Conservation (phyloP, 192 early-diverging fungal species). For the Coemansia aciculifera region DNA sequence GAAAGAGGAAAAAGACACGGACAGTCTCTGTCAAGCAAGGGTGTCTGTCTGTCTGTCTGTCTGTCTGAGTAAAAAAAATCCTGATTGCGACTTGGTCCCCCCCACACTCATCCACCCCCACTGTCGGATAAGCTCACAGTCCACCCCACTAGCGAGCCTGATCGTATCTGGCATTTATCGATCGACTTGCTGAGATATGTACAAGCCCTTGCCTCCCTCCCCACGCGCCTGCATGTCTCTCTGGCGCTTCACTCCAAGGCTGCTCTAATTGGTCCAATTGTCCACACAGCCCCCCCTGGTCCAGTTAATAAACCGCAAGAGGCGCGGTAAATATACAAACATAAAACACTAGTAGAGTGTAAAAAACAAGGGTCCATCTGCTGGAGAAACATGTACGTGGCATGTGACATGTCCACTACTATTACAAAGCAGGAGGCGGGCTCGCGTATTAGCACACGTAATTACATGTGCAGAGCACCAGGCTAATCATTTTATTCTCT, state of each 20-base stretch:
- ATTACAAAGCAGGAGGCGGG: not conserved
- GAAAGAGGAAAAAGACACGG: not conserved
- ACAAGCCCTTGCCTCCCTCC: not conserved
- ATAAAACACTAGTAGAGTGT: conserved; percentile 4
- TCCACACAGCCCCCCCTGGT: not conserved
- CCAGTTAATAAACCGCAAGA: not conserved
- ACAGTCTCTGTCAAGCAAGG: too few species aligned
- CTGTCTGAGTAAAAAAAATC: not conserved
- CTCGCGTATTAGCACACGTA: not conserved
- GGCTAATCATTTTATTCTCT: not conserved
- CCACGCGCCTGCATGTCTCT: not conserved
- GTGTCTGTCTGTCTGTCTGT: too few species aligned
- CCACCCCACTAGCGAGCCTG: conserved; percentile 1
- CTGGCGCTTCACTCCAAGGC: not conserved
- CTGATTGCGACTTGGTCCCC: not conserved
- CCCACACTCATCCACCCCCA: not conserved
- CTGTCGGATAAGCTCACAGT: not conserved
- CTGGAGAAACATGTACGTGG: conserved; percentile 5
- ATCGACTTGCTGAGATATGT: conserved; percentile 8
- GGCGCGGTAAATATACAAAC: conserved; percentile 1
- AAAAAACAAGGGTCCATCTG: not conserved
- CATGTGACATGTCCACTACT: conserved; percentile 2
- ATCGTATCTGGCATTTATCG: not conserved
- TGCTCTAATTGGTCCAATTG: not conserved
- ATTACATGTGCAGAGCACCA: conserved; percentile 3